Conservation (phyloP, 2,329 filamentous ascomycete species). For the Rugonectria rugulosa region DNA sequence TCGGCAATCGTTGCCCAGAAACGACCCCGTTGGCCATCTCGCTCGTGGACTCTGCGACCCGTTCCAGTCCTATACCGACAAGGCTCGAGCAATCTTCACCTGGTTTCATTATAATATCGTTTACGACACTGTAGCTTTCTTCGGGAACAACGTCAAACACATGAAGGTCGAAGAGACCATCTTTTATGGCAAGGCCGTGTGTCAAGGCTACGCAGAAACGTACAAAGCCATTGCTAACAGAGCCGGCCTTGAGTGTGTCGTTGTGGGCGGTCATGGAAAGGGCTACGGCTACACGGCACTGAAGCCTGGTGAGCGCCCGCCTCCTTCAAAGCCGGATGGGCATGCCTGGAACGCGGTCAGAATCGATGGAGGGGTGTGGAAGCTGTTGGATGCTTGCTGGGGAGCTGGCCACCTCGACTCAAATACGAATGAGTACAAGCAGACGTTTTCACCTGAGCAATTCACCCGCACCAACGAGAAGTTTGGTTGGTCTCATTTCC, state of each 20-base stretch:
- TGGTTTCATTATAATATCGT: conserved; percentile 95
- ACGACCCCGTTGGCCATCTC: conserved; percentile 74
- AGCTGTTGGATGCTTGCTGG: conserved; percentile 92
- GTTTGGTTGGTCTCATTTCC: conserved; percentile 85
- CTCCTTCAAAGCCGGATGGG: conserved; percentile 65
- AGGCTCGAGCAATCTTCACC: conserved; percentile 89
- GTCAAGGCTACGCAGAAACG: conserved; percentile 86
- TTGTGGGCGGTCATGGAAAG: conserved; percentile 84
- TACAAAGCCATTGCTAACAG: conserved; percentile 80
- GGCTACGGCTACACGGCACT: conserved; percentile 77
- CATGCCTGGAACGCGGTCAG: conserved; percentile 96
- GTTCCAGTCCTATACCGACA: conserved; percentile 85
- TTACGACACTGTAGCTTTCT: conserved; percentile 85
- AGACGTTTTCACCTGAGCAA: conserved; percentile 70
- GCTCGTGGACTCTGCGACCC: conserved; percentile 79
- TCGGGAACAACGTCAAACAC: conserved; percentile 70
- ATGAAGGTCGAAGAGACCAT: conserved; percentile 78
- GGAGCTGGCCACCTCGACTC: conserved; percentile 76
- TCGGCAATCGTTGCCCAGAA: conserved; percentile 70
- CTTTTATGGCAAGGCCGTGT: conserved; percentile 82
- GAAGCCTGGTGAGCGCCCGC: conserved; percentile 69
- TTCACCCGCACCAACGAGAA: conserved; percentile 74
- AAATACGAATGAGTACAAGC: conserved; percentile 64
- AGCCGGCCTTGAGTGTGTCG: conserved; percentile 79
- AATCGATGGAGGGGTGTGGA: conserved; percentile 89